phyloP scores from a whole-genome alignment of 2,329 filamentous ascomycete species.

The Aspergillus fumigatus region DNA sequence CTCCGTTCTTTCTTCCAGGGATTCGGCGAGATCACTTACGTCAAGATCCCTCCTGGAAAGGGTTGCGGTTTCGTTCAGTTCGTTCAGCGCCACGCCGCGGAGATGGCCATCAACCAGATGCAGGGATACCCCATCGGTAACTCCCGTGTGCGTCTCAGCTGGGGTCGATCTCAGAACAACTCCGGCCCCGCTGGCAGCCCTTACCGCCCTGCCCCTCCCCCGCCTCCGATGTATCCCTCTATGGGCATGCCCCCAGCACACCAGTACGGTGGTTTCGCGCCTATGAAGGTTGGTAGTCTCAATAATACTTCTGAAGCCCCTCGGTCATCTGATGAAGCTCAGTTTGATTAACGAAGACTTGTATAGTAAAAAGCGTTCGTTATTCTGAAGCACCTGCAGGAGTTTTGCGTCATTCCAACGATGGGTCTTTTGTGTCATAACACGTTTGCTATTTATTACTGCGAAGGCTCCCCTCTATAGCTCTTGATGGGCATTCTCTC shows the following conservation, averaged over 20 bases:
- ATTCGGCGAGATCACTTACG: conserved; percentile 98
- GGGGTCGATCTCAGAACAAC: conserved; percentile 99
- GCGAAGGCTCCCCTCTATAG: conserved; percentile 36
- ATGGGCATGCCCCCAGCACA: conserved; percentile 64
- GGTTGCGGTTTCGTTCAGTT: conserved; percentile 99
- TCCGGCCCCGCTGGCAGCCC: conserved; percentile 92
- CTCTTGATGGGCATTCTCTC: conserved; percentile 42
- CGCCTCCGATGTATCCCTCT: conserved; percentile 66
- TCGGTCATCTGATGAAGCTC: conserved; percentile 3
- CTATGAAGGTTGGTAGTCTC: conserved; percentile 57
- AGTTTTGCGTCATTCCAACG: conserved; percentile 41
- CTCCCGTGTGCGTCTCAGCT: conserved; percentile 93
- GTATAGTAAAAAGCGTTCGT: conserved; percentile 36
- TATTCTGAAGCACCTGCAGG: conserved; percentile 41
- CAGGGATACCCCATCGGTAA: conserved; percentile 99
- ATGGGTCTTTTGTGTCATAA: conserved; percentile 40
- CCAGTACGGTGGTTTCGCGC: conserved; percentile 60
- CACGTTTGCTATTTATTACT: conserved; percentile 34
- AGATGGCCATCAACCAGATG: conserved; percentile 99
- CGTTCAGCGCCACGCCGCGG: conserved; percentile 94
- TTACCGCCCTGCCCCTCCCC: conserved; percentile 82
- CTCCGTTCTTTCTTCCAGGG: conserved; percentile 99
- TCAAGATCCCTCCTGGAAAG: conserved; percentile 99
- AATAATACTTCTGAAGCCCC: conserved; percentile 16
- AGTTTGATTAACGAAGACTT: conserved; percentile 14